These are phyloP conservation scores for Neurospora tetrasperma DNA, from an alignment of 495 filamentous ascomycete species.

Conservation along the genomic window DNA sequence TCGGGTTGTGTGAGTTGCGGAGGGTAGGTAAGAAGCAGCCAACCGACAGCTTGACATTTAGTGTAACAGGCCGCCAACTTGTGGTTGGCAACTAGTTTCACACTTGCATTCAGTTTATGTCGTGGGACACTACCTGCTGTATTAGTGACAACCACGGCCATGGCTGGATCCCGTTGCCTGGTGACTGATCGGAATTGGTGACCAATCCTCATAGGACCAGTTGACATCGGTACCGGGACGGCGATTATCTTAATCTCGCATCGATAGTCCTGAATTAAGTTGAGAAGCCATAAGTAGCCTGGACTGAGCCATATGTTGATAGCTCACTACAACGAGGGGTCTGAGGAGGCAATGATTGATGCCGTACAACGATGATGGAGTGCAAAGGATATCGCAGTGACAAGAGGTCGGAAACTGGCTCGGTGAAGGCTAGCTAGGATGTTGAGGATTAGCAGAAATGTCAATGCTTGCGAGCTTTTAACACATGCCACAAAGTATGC, in stretches of 20 bases:
- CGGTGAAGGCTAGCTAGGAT: neutral
- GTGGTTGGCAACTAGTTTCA: neutral
- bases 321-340: neutral
- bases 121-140: neutral
- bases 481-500: neutral
- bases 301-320: neutral
- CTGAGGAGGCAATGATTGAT: neutral
- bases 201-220: neutral
- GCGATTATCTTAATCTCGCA: neutral
- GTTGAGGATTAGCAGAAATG: neutral
- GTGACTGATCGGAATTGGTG: neutral
- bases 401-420: neutral
- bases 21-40: neutral
- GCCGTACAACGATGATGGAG: neutral
- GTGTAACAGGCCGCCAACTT: neutral
- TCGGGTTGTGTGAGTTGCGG: neutral
- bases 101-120: neutral
- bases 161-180: neutral
- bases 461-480: neutral
- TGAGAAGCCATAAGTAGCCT: neutral
- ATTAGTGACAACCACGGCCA: neutral
- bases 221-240: neutral
- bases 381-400: neutral
- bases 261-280: neutral
- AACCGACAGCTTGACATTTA: neutral